Evolutionary conservation across 2,329 filamentous ascomycete species (phyloP).

Genomic region (Cercospora sp.): DNA sequence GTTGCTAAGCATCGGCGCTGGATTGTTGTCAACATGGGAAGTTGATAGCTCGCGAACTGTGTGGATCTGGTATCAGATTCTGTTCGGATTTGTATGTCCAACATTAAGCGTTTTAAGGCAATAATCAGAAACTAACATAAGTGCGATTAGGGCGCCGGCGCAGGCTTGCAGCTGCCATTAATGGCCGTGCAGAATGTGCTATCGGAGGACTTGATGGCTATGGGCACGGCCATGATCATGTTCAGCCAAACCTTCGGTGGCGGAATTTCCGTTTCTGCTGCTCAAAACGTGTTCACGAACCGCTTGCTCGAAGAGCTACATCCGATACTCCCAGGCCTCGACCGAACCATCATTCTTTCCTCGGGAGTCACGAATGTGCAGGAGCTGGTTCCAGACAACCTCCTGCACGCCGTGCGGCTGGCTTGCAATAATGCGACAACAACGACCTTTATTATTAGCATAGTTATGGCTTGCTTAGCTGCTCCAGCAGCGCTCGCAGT

Average conservation of each 20-base stretch:
- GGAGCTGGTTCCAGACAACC: slow-evolving; percentile 51
- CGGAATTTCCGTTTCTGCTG: slow-evolving; percentile 45
- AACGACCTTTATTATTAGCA: slow-evolving; percentile 59
- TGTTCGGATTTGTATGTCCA: slow-evolving; percentile 47
- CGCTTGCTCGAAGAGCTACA: slow-evolving; percentile 9
- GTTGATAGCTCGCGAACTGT: slow-evolving; percentile 38
- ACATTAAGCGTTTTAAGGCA: slow-evolving; percentile 37
- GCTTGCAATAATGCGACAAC: slow-evolving; percentile 65
- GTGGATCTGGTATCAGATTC: slow-evolving; percentile 45
- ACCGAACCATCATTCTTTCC: slow-evolving; percentile 35
- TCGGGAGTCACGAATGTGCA: slow-evolving; percentile 61
- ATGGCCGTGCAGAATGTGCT: slow-evolving; percentile 40
- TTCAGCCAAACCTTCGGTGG: slow-evolving; percentile 48
- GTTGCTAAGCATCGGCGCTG: slow-evolving; percentile 30
- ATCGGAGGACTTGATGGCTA: slow-evolving; percentile 40
- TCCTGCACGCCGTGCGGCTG: slow-evolving; percentile 54
- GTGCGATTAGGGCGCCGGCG: slow-evolving; percentile 43
- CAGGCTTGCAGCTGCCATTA: slow-evolving; percentile 45
- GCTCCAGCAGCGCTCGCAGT: slow-evolving; percentile 57
- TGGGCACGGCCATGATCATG: slow-evolving; percentile 43
- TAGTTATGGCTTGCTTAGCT: slow-evolving; percentile 55
- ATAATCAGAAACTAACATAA: slow-evolving; percentile 39
- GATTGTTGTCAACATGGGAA: slow-evolving; percentile 47
- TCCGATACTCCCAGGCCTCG: slow-evolving; percentile 6
- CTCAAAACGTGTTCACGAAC: slow-evolving; percentile 46